phyloP scores from a whole-genome alignment of 2,329 filamentous ascomycete genomes.

The Neophaeococcomyces aloes region DNA sequence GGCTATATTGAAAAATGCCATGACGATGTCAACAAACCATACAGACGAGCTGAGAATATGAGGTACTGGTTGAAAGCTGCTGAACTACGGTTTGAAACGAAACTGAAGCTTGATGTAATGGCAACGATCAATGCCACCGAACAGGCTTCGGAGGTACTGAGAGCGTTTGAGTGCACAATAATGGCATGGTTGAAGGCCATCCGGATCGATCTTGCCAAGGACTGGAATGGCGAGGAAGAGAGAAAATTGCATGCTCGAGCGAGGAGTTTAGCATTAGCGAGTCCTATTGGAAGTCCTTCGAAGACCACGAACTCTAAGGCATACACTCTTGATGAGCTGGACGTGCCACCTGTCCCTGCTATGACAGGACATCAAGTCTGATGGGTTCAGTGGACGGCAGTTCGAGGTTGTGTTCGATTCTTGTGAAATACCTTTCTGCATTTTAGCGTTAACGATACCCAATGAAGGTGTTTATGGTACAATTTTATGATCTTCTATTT shows the following conservation, averaged over 20 bases:
- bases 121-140: constrained; percentile 67
- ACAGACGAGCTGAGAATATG: constrained; percentile 85
- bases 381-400: background rate
- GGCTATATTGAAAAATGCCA: constrained; percentile 83
- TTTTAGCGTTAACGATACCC: constrained; percentile 6
- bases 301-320: constrained; percentile 1
- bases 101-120: constrained; percentile 73
- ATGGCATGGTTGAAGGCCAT: constrained; percentile 74
- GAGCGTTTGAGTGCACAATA: constrained; percentile 71
- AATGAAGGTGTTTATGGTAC: too few relatives aligned
- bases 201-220: constrained; percentile 68
- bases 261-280: constrained; percentile 20
- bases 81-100: constrained; percentile 83
- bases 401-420: constrained; percentile 1
- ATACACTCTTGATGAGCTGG: background rate
- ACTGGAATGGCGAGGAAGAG: constrained; percentile 44
- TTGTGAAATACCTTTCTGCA: constrained; percentile 8
- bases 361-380: background rate
- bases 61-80: constrained; percentile 94
- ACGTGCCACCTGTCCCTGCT: constrained; percentile 1
- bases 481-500: too few relatives aligned
- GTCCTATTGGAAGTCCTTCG: constrained; percentile 18
- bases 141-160: constrained; percentile 55
- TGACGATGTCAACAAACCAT: constrained; percentile 87
- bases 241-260: constrained; percentile 21